Base-by-base conservation (phyloP, 2,329 filamentous ascomycete species). In the Pseudocercospora crystallina region DNA sequence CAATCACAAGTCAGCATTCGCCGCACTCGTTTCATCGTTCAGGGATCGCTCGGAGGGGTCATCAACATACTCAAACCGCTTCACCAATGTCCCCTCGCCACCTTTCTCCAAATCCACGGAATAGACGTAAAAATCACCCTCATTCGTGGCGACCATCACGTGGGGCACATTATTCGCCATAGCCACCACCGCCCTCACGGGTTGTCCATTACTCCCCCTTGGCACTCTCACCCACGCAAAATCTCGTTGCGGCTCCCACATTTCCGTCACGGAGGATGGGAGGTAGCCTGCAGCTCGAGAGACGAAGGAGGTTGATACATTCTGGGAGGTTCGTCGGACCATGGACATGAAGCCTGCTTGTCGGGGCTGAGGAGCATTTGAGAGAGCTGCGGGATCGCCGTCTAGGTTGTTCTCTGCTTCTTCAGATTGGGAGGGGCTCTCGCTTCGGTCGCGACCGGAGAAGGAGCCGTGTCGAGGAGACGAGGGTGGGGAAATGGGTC, bases 181-280 rank as follows among this genome's bases (percentile, higher is more conserved):
- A 8, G 94, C 92, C 37, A 99, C 94, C n/a, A 99, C 92, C 59
- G 90, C 96, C 59, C 88, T 80, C 35, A 95, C 71, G 0, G 89
- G 85, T 30, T 65, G 61, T 13, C 68, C 71, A 32, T 62, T 74
- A 63, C 34, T 70, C 49, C 68, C 76, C 65, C 87, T 89, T 11
- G 92, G 92, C 41, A 99, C 82, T 69, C 94, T 95, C 65, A 97
- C 91, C 79, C 89, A 97, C 1, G 94, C 94, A 73, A 99, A 99
- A 71, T 99, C 94, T 47, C 94, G 83, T 53, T 87, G 77, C 0
- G 94, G 94, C 65, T 99, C 94, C 91, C 91, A 97, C 80, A 97
- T 96, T 71, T 97, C 92, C 1, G 92, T 92, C 4, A 99, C 90
- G 1, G 91, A 92, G 64, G 88, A 88, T 0, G 94, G 94, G 2